Conservation (phyloP, 1,139 yeast species). For the Zygosaccharomyces sapae region DNA sequence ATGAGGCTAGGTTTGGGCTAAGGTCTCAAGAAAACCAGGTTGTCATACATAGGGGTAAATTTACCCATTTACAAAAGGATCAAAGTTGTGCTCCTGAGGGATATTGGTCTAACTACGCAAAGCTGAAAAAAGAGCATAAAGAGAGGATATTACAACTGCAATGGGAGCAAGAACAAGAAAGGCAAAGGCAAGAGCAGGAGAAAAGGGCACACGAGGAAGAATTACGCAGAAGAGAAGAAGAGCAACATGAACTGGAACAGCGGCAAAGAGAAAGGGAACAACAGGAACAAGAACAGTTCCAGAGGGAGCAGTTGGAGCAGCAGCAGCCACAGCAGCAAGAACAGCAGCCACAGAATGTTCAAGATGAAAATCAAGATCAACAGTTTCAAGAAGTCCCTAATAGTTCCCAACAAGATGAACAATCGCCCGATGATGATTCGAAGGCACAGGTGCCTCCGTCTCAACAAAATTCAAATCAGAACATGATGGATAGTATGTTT, state of each 20-base stretch:
- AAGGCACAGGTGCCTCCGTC: conserved; percentile 10
- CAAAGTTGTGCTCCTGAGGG: conserved; percentile 29
- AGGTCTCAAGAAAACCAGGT: conserved; percentile 19
- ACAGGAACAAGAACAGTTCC: conserved; percentile 2
- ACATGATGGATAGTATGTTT: conserved; percentile 23
- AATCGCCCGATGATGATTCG: conserved; percentile 2
- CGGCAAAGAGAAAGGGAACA: conserved; percentile 10
- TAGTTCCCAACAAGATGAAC: conserved; percentile 8
- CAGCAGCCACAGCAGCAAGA: conserved; percentile 16
- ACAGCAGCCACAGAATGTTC: conserved; percentile 10
- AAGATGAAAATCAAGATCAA: conserved; percentile 6
- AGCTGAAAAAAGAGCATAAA: conserved; percentile 10
- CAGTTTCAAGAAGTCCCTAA: conserved; percentile 5
- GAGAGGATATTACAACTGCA: conserved; percentile 16
- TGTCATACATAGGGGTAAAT: conserved; percentile 20
- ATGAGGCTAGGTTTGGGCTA: conserved; percentile 13
- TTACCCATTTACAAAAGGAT: conserved; percentile 22
- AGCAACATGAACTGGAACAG: conserved; percentile 12
- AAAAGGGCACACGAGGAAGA: conserved; percentile 17
- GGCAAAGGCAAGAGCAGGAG: conserved; percentile 16
- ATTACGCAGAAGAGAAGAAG: conserved; percentile 8
- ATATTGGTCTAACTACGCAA: conserved; percentile 28
- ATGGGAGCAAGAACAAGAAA: conserved; percentile 12
- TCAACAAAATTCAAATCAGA: conserved; percentile 11
- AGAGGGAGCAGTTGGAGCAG: conserved; percentile 8